Conservation (phyloP, 139 green algal species). For the Mychonastes homosphaera region DNA sequence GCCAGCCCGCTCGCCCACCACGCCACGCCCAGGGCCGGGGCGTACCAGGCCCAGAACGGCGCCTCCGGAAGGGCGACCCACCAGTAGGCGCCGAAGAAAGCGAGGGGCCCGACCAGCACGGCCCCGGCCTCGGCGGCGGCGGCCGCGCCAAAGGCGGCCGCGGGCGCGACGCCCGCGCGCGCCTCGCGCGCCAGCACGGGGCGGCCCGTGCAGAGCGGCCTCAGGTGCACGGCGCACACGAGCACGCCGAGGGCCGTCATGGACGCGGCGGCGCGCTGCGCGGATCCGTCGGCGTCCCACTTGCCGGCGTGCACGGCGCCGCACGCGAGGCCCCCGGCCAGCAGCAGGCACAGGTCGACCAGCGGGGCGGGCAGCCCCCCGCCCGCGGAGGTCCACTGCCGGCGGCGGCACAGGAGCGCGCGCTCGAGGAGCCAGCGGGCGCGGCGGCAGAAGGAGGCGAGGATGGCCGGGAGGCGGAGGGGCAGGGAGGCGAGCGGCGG, state of each 20-base stretch:
- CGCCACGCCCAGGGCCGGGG: background rate
- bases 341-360: background rate
- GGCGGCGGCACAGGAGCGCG: background rate
- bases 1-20: slow-evolving; percentile 4
- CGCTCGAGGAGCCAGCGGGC: background rate
- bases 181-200: background rate
- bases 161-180: background rate
- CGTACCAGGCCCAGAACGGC: background rate
- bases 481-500: no score
- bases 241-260: slow-evolving; percentile 1
- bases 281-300: background rate
- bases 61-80: background rate
- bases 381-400: background rate
- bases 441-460: background rate
- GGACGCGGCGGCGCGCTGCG: background rate
- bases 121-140: background rate
- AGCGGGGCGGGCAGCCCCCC: background rate
- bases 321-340: background rate
- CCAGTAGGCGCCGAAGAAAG: background rate
- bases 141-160: background rate
- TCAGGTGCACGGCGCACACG: background rate
- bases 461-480: background rate
- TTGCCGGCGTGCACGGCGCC: background rate
- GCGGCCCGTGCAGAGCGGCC: background rate
- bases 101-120: background rate